phyloP scores from a whole-genome alignment of 768 basidiomycete genomes.

The Cystobasidium tubakii region DNA sequence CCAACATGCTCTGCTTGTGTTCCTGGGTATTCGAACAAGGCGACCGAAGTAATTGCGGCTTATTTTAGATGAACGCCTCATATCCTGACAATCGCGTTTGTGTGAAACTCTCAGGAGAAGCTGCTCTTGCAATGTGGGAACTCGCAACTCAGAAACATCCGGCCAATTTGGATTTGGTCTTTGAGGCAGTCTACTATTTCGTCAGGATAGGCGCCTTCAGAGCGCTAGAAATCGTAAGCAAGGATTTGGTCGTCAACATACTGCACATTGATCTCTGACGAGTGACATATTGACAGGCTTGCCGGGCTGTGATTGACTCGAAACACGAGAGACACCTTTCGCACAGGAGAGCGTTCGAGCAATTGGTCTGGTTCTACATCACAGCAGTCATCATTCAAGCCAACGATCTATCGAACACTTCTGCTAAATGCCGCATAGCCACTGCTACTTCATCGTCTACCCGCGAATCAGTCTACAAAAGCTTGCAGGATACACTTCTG shows the following conservation, averaged over 20 bases:
- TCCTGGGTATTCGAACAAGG: conserved; percentile 13
- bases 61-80: too few species aligned
- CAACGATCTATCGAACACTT: not conserved
- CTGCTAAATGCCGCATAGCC: not conserved
- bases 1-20: conserved; percentile 10
- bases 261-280: too few species aligned
- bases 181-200: conserved; percentile 1
- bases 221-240: not conserved
- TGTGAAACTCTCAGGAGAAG: conserved; percentile 5
- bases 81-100: too few species aligned
- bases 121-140: not conserved
- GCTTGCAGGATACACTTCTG: not conserved
- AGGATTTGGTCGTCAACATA: too few species aligned
- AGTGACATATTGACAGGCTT: not conserved
- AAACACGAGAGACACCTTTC: not conserved
- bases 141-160: not conserved
- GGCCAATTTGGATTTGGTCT: not conserved
- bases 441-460: not conserved
- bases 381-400: not conserved
- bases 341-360: not conserved
- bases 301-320: not conserved
- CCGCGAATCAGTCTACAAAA: not conserved
- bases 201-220: conserved; percentile 1
- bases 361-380: not conserved
- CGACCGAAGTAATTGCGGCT: not conserved